Conservation (phyloP, 768 basidiomycete genomes). For the Porpolomopsis calyptriformis region DNA sequence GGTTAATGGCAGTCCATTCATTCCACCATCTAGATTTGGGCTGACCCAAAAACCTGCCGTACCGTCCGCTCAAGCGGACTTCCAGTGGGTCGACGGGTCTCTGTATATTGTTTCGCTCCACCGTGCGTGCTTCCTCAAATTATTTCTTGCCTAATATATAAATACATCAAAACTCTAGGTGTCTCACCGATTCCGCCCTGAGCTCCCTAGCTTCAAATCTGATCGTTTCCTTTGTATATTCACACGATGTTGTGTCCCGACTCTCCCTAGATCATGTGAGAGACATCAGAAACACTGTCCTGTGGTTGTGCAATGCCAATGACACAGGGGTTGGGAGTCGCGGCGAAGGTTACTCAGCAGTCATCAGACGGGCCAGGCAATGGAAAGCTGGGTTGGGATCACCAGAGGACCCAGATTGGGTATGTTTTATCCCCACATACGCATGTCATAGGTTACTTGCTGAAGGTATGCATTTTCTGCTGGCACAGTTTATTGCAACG, state of each 20-base stretch:
- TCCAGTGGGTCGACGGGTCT: constrained; percentile 53
- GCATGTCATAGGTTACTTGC: too few relatives aligned
- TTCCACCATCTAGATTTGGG: constrained; percentile 57
- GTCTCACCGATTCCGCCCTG: constrained; percentile 51
- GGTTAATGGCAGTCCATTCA: constrained; percentile 3
- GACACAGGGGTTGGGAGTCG: constrained; percentile 30
- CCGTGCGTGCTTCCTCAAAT: constrained; percentile 39
- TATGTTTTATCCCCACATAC: constrained; percentile 16
- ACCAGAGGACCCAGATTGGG: constrained; percentile 48
- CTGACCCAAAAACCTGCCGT: constrained; percentile 66
- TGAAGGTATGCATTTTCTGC: constrained; percentile 1
- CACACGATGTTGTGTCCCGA: constrained; percentile 71
- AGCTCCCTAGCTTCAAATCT: constrained; percentile 49
- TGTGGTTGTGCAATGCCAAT: constrained; percentile 73
- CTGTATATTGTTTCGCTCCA: constrained; percentile 71
- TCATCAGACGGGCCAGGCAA: constrained; percentile 38
- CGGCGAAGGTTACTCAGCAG: constrained; percentile 43
- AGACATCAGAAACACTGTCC: constrained; percentile 62
- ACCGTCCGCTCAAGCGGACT: constrained; percentile 61
- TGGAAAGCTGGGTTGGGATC: constrained; percentile 50
- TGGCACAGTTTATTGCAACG: constrained; percentile 57
- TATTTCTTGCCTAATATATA: neutral
- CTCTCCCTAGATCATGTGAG: constrained; percentile 69
- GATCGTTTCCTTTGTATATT: constrained; percentile 71
- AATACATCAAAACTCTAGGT: constrained; percentile 25